These are phyloP conservation scores for Achlya hypogyna DNA, from an alignment of 352 stramenopile genomes.

Conservation along the genomic window DNA sequence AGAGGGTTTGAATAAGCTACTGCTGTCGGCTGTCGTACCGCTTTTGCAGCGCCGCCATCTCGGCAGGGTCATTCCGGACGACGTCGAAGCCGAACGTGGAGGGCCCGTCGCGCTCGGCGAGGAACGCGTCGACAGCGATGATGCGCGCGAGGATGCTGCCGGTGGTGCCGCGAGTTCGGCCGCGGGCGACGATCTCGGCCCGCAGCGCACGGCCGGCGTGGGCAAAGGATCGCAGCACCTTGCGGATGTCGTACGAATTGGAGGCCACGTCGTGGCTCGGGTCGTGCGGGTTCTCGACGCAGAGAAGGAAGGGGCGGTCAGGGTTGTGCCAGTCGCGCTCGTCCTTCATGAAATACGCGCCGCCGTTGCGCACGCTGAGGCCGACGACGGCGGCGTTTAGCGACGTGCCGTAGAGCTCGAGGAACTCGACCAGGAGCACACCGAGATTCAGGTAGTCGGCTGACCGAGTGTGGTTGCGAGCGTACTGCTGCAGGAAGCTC, in stretches of 20 bases:
- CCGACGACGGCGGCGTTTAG: slow-evolving; percentile 91
- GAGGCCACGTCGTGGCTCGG: slow-evolving; percentile 85
- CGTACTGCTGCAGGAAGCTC: slow-evolving; percentile 89
- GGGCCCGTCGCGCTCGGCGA: slow-evolving; percentile 48
- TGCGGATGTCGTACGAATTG: slow-evolving; percentile 88
- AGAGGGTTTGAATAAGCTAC: not conserved
- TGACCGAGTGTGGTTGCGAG: slow-evolving; percentile 33
- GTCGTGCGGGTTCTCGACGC: slow-evolving; percentile 93
- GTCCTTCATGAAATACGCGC: slow-evolving; percentile 90
- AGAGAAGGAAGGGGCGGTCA: slow-evolving; percentile 76
- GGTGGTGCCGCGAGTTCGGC: slow-evolving; percentile 20
- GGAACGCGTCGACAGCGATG: slow-evolving; percentile 55
- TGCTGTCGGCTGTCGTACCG: slow-evolving; percentile 45
- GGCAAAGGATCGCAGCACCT: slow-evolving; percentile 87
- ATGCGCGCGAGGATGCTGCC: slow-evolving; percentile 69
- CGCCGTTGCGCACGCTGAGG: slow-evolving; percentile 89
- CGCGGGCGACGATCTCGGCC: slow-evolving; percentile 63
- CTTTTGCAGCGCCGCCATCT: slow-evolving; percentile 47
- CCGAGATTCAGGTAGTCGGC: slow-evolving; percentile 71
- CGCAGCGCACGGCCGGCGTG: slow-evolving; percentile 61
- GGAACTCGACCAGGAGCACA: slow-evolving; percentile 89
- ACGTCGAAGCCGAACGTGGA: slow-evolving; percentile 59
- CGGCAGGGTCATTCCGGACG: slow-evolving; percentile 55
- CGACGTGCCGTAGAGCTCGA: slow-evolving; percentile 90
- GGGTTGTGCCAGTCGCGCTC: slow-evolving; percentile 55